Evolutionary conservation across 345 rosid species (phyloP), one percentile per base, ranked within the genome.

Genomic region (Eucalyptus globulus): DNA sequence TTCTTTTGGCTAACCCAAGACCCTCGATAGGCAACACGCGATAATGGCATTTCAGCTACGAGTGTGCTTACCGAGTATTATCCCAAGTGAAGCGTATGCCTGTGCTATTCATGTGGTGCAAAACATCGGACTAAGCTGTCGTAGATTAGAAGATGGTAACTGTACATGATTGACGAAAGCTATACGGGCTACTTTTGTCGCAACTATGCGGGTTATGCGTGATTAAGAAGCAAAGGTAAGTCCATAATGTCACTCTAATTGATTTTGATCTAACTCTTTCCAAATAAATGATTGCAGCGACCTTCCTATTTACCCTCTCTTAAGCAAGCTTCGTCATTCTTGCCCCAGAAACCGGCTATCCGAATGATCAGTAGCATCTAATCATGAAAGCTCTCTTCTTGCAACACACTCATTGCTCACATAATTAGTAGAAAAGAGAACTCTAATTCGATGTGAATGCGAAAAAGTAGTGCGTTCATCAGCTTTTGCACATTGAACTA

Each of bases 71-170:
- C 67, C 0, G 15, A 60, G 67, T 6, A 60, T 31, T 31, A 65
- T 34, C 13, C 81, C 81, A 21, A 2, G 81, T 6, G 40, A 72
- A 31, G 26, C 26, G 6, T 34, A 34, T 72, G 47, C 47, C 27
- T 4, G 2, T 40, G 47, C 83, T 40, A 40, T 40, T 76, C 45
- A 37, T 76, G 43, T 0, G 5, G 2, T 0, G 2, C 3, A 22
- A 37, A 40, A 76, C 83, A 37, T 21, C 0, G 5, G 9, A 21
- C 83, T 21, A 37, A 19, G 24, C 1, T 21, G 29, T 11, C 16
- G 7, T 40, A 40, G 26, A 76, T 6, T 40, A 76, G 47, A 37
- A 76, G 83, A 37, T 37, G 83, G 9, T 37, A 19, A 76, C 45
- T 19, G 43, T 19, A 3, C 3, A 40, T 37, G 83, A 22, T 37